phyloP scores from a whole-genome alignment of 129 eudicot genomes.

The Oenanthe sinensis region DNA sequence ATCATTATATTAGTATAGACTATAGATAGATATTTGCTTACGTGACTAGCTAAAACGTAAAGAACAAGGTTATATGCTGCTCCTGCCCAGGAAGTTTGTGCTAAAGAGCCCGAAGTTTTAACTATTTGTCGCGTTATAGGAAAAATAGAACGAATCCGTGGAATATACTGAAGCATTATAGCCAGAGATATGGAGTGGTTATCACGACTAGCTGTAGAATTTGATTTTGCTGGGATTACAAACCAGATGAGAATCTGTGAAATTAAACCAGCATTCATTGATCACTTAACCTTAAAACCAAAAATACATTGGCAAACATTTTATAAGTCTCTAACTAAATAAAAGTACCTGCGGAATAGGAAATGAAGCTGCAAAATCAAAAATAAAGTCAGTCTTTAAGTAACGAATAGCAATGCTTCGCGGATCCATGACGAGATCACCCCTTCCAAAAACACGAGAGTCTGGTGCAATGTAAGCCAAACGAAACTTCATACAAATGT shows the following conservation, averaged over 20 bases:
- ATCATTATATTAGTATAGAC: not conserved
- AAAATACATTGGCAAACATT: not conserved
- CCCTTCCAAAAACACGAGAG: conserved; percentile 68
- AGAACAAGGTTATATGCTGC: conserved; percentile 79
- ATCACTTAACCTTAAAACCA: not conserved
- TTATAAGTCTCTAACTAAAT: not conserved
- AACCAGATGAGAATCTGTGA: conserved; percentile 63
- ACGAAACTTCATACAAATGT: conserved; percentile 63
- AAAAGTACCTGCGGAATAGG: conserved; percentile 71
- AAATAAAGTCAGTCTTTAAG: conserved; percentile 37
- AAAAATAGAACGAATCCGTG: conserved; percentile 60
- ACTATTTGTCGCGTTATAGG: conserved; percentile 65
- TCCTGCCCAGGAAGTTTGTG: conserved; percentile 75
- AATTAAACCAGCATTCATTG: not conserved
- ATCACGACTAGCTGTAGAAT: conserved; percentile 35
- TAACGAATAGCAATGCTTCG: conserved; percentile 49
- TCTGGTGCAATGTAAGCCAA: conserved; percentile 56
- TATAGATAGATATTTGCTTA: conserved; percentile 24
- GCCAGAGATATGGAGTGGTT: conserved; percentile 58
- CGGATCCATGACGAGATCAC: conserved; percentile 71
- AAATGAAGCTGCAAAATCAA: conserved; percentile 79
- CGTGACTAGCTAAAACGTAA: conserved; percentile 82
- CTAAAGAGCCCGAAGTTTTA: conserved; percentile 65
- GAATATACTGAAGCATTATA: conserved; percentile 73
- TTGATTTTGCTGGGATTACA: conserved; percentile 40